Base-by-base conservation (phyloP, 768 basidiomycete genomes). In the Sistotremastrum suecicum region DNA sequence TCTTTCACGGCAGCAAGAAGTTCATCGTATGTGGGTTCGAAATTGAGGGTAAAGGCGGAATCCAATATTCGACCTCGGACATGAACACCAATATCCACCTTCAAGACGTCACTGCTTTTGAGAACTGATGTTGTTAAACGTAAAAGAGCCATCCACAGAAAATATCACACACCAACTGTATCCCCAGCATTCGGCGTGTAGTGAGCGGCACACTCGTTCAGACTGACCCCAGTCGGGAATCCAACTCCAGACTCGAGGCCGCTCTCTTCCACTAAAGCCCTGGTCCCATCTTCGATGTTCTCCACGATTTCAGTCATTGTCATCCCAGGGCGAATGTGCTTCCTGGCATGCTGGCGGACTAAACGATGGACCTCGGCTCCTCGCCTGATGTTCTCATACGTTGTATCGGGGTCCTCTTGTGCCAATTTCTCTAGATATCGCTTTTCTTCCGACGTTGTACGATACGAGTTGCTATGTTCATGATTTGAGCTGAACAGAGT, bases 41-140 rank as follows among this genome's bases (percentile, higher is more conserved):
- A 97, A 11, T 68, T 75, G 56, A 97, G 66, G 3, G 95, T 99
- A 63, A 98, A 98, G 3, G 95, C 95, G 41, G 92, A 97, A 60
- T 99, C 95, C 30, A 80, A 60, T 48, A 98, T 99, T 43, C 88
- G 72, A n/a, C 94, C 95, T 56, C 84, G 85, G 34, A 98, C 91
- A 52, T 99, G 95, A 3, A 98, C 91, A 43, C 95, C 95, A 55
- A 99, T 76, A 58, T 99, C 95, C 41, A 99, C 90, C 66, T 99
- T 98, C 51, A 99, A 69, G 11, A 97, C 83, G 57, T 98, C 94
- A 35, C 80, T 77, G 46, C 75, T 65, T 58, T 83, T 71, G 34
- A 98, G 66, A 29, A 91, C 92, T 92, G 58, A 31, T 38, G 34
- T 8, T 37, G 9, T 38, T 33, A 11, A 43, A 0, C 20, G 34